phyloP scores from a whole-genome alignment of 768 basidiomycete genomes.

The Lactarius hatsudake region DNA sequence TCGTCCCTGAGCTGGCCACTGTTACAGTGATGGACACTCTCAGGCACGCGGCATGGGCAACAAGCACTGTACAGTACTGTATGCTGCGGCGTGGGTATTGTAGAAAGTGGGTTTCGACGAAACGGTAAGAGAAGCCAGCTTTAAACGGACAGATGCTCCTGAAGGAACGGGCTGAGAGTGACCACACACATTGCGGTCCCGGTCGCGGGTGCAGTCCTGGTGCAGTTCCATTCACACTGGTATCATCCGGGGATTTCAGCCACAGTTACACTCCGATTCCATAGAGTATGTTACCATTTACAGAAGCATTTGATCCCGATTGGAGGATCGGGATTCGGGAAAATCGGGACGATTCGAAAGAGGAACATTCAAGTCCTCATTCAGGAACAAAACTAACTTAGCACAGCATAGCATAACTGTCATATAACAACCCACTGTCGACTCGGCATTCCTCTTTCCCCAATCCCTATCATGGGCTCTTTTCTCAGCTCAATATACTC shows the following conservation, averaged over 20 bases:
- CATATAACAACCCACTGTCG: background rate
- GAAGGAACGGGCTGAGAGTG: background rate
- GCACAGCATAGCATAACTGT: no score
- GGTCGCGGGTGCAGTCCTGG: no score
- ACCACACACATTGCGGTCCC: no score
- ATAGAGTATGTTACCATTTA: background rate
- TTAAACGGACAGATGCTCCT: background rate
- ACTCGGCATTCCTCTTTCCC: background rate
- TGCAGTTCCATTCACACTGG: no score
- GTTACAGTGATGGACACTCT: background rate
- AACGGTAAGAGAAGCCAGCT: background rate
- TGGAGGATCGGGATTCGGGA: background rate
- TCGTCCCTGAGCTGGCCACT: background rate
- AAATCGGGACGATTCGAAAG: no score
- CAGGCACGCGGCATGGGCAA: background rate
- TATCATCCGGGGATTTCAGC: background rate
- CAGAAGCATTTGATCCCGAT: background rate
- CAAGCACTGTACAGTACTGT: background rate
- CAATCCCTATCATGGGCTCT: background rate
- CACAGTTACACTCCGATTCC: background rate
- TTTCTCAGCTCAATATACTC: conserved; percentile 1
- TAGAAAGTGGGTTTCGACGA: background rate
- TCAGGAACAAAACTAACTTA: no score
- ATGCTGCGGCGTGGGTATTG: background rate
- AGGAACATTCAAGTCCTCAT: background rate